Conservation (phyloP, 257 asterid genomes). For the Buddleja alternifolia region DNA sequence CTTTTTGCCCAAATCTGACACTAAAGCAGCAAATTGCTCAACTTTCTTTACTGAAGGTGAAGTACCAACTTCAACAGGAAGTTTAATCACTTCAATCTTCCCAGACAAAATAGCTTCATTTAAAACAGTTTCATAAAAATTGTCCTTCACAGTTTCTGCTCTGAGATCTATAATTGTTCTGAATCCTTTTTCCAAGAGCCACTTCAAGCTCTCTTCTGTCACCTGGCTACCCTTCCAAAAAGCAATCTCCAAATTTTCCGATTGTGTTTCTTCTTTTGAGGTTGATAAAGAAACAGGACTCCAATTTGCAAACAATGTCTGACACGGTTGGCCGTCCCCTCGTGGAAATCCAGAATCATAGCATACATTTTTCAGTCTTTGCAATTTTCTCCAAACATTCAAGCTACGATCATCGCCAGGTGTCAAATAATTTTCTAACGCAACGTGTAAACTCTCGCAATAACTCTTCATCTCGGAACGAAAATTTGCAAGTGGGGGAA, state of each 20-base stretch:
- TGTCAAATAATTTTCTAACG: constrained; percentile 72
- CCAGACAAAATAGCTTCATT: constrained; percentile 56
- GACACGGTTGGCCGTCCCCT: constrained; percentile 69
- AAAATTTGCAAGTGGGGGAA: constrained; percentile 88
- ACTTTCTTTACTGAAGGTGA: constrained; percentile 83
- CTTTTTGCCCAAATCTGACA: constrained; percentile 64
- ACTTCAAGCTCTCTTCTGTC: constrained; percentile 83
- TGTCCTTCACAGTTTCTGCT: constrained; percentile 86
- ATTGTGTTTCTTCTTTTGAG: constrained; percentile 49
- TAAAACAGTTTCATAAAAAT: constrained; percentile 62
- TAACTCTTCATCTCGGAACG: constrained; percentile 97
- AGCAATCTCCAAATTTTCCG: constrained; percentile 51
- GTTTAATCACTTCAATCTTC: constrained; percentile 63
- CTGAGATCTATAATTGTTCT: constrained; percentile 87
- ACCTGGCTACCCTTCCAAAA: constrained; percentile 98
- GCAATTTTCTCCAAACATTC: constrained; percentile 90
- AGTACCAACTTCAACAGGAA: constrained; percentile 89
- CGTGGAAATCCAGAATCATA: constrained; percentile 94
- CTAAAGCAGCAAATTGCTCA: constrained; percentile 64
- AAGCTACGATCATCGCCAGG: constrained; percentile 76
- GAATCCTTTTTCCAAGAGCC: constrained; percentile 84
- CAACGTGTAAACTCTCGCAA: constrained; percentile 92
- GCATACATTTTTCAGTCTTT: constrained; percentile 74
- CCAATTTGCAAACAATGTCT: constrained; percentile 90
- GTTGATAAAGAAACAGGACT: constrained; percentile 60